Evolutionary conservation across 106 monocot genomes (phyloP).

Genomic region (Dioscorea alata): DNA sequence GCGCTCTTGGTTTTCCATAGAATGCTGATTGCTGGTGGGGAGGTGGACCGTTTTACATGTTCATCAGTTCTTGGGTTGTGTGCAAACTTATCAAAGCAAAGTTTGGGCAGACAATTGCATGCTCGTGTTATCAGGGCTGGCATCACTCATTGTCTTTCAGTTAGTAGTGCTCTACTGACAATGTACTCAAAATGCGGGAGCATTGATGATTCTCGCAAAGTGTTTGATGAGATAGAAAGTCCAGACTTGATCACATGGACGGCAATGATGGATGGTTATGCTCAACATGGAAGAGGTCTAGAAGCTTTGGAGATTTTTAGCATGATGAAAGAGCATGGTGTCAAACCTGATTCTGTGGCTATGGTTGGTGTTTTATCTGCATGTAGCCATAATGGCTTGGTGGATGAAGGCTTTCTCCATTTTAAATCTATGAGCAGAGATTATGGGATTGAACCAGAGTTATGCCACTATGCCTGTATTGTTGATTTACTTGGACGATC

Average conservation of each 20-base stretch:
- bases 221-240: slow-evolving; percentile 34
- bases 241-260: slow-evolving; percentile 62
- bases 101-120: slow-evolving; percentile 49
- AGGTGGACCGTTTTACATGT: slow-evolving; percentile 24
- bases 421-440: slow-evolving; percentile 50
- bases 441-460: slow-evolving; percentile 42
- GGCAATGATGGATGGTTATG: slow-evolving; percentile 68
- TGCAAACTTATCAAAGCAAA: slow-evolving; percentile 24
- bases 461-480: slow-evolving; percentile 52
- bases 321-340: slow-evolving; percentile 37
- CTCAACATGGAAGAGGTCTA: slow-evolving; percentile 52
- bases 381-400: slow-evolving; percentile 55
- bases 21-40: slow-evolving; percentile 27
- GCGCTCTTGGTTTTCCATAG: slow-evolving; percentile 29
- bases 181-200: slow-evolving; percentile 72
- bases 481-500: slow-evolving; percentile 63
- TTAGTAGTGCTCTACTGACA: slow-evolving; percentile 43
- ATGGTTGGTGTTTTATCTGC: slow-evolving; percentile 52
- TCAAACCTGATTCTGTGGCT: slow-evolving; percentile 48
- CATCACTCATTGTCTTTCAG: slow-evolving; percentile 19
- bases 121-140: slow-evolving; percentile 37
- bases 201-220: slow-evolving; percentile 31
- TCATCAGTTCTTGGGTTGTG: slow-evolving; percentile 43
- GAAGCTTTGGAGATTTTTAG: slow-evolving; percentile 50
- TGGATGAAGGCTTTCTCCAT: slow-evolving; percentile 48